A percentile compares a stretch with the other conserved stretches of the same genome.
These are phyloP conservation scores for Entonaema liquescens DNA, from an alignment of 495 filamentous ascomycete species.

Conservation along the genomic window DNA sequence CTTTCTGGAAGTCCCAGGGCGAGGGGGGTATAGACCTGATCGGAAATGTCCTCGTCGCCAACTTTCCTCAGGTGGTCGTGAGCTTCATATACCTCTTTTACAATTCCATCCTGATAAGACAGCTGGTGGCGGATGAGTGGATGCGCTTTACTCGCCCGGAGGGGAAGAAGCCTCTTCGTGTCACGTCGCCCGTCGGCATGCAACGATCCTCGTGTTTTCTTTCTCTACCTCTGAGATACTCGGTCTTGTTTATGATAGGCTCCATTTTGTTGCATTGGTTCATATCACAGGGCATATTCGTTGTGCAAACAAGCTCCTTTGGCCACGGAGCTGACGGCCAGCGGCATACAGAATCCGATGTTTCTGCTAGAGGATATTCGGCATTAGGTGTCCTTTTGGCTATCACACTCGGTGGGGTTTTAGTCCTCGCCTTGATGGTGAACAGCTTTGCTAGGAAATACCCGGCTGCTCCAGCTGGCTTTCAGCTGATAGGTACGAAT, in stretches of 20 bases:
- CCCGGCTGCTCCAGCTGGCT: not conserved
- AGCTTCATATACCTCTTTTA: not conserved
- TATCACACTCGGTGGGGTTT: not conserved
- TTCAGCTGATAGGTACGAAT: conserved; percentile 1
- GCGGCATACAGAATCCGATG: not conserved
- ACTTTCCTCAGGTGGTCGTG: not conserved
- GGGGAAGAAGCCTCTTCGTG: not conserved
- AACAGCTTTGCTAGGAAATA: not conserved
- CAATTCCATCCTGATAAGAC: not conserved
- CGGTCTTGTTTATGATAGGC: not conserved
- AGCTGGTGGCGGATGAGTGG: not conserved
- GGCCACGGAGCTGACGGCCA: not conserved
- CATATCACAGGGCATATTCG: conserved; percentile 2
- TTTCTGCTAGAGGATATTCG: not conserved
- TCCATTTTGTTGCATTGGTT: not conserved
- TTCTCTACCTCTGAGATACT: not conserved
- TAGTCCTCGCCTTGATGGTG: not conserved
- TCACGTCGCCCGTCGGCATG: not conserved
- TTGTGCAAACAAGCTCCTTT: not conserved
- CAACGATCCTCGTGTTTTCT: not conserved
- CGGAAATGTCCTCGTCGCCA: not conserved
- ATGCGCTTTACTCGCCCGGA: not conserved
- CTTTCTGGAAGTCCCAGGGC: not conserved
- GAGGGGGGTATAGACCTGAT: not conserved
- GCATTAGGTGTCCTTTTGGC: not conserved